Evolutionary conservation across 345 rosid genomes (phyloP), one percentile per base, ranked within the genome.

Genomic region (Syzygium aqueum): DNA sequence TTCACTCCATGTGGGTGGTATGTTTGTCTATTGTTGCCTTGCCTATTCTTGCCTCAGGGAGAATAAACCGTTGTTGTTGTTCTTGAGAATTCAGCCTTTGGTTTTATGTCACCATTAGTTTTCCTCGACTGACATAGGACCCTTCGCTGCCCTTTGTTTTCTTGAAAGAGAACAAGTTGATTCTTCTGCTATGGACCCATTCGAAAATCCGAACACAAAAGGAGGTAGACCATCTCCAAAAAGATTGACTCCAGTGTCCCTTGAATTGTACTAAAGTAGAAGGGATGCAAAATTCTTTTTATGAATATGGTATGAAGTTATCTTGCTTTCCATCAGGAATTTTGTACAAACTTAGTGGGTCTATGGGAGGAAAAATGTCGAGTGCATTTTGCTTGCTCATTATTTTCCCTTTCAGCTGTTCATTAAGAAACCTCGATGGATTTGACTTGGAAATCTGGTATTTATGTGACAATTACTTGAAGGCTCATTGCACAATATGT

Each of bases 1-100:
- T 43, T 93, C 95, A 3, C 84, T 96, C 80, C 99, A 98, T 88
- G 93, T 86, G 56, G 98, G 98, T 30, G 99, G 99, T 96, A 94
- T 57, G 95, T 85, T 63, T 86, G 46, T 73, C 82, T 33, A 37
- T 73, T 73, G 82, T 73, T 73, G 49, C 8, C 49, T 37, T 73
- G 13, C 46, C 80, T 73, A 2, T 73, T 49, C 82, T 5, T 73
- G 49, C 49, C 82, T 19, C 49, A 33, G 25, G 7, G 78, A 67
- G 7, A 17, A 67, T 8, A 33, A 67, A 30, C 3, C 15, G 49
- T 33, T 37, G 9, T 7, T 73, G 49, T 73, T 5, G 80, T 73
- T 1, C 80, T 33, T 33, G 46, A 73, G 49, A 73, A 73, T 33
- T 33, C 80, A 73, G 49, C 46, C 43, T 33, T 73, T 19, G 2